phyloP scores from a whole-genome alignment of 805 yeast species.

The Danielozyma ontarioensis region DNA sequence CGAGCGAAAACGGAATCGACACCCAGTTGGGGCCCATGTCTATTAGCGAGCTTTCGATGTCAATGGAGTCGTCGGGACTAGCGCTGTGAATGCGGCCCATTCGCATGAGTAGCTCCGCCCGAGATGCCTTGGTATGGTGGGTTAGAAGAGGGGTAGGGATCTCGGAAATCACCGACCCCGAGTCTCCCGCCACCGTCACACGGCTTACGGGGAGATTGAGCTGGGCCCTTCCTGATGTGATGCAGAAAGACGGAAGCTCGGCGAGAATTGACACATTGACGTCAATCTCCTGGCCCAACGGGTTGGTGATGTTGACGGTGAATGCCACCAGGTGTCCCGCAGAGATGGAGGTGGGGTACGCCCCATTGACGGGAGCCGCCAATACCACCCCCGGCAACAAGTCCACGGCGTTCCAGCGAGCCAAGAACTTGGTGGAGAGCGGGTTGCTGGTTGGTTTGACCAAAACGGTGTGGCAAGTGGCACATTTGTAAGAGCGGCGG shows the following conservation, averaged over 20 bases:
- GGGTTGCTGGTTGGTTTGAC: slow-evolving; percentile 21
- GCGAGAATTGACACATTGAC: slow-evolving; percentile 21
- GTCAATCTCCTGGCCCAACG: slow-evolving; percentile 15
- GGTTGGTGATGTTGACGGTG: slow-evolving; percentile 28
- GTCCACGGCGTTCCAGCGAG: slow-evolving; percentile 30
- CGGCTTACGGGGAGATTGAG: slow-evolving; percentile 22
- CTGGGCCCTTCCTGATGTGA: slow-evolving; percentile 5
- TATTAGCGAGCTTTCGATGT: slow-evolving; percentile 6
- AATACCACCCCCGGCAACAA: slow-evolving; percentile 23
- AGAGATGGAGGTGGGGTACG: slow-evolving; percentile 4
- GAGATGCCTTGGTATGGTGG: slow-evolving; percentile 19
- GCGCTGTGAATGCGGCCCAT: slow-evolving; percentile 7
- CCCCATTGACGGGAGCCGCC: slow-evolving; percentile 9
- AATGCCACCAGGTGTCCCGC: slow-evolving; percentile 12
- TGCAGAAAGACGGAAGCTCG: slow-evolving; percentile 10
- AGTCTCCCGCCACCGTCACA: slow-evolving; percentile 12
- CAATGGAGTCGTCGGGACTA: slow-evolving; percentile 6
- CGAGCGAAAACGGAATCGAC: slow-evolving; percentile 9
- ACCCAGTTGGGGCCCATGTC: slow-evolving; percentile 10
- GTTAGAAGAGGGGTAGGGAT: slow-evolving; percentile 33
- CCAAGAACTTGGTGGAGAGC: slow-evolving; percentile 22
- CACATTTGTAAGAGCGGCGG: slow-evolving; percentile 22
- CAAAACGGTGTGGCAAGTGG: slow-evolving; percentile 22
- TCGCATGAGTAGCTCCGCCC: slow-evolving; percentile 27
- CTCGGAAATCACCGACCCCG: slow-evolving; percentile 20